Evolutionary conservation across 2,329 filamentous ascomycete species (phyloP).

Genomic region (Apiospora arundinis): DNA sequence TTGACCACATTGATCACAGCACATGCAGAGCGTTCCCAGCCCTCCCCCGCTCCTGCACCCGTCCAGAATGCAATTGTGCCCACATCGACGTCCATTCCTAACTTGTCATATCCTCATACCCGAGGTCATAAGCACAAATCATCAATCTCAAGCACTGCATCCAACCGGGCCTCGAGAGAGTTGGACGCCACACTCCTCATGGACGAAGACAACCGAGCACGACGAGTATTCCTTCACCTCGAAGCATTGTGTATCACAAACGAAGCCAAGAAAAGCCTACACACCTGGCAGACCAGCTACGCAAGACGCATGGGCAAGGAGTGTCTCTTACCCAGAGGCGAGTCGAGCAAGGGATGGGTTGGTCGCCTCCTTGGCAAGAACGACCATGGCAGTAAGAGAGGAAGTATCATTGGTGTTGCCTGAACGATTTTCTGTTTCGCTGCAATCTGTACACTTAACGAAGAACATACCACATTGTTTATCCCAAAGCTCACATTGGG

Average conservation of each 20-base stretch:
- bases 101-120: conserved; percentile 12
- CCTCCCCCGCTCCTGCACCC: background rate
- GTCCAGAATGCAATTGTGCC: background rate
- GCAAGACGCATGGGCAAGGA: conserved; percentile 48
- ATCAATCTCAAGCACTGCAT: background rate
- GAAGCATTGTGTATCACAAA: conserved; percentile 53
- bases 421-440: background rate
- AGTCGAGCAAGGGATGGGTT: conserved; percentile 34
- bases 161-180: background rate
- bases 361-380: conserved; percentile 33
- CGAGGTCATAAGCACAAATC: background rate
- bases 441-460: background rate
- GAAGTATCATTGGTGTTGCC: background rate
- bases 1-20: conserved; percentile 32
- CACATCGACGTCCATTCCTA: conserved; percentile 18
- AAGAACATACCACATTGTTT: conserved; percentile 14
- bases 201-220: conserved; percentile 51
- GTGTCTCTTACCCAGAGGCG: conserved; percentile 47
- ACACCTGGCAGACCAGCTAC: conserved; percentile 56
- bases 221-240: conserved; percentile 54
- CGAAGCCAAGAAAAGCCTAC: conserved; percentile 56
- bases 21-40: conserved; percentile 30
- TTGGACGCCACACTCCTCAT: conserved; percentile 22
- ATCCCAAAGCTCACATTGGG: background rate
- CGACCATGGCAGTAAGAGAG: conserved; percentile 2